Evolutionary conservation across 371 early-diverging fungal genomes (phyloP).

Genomic region (Mortierella polycephala): DNA sequence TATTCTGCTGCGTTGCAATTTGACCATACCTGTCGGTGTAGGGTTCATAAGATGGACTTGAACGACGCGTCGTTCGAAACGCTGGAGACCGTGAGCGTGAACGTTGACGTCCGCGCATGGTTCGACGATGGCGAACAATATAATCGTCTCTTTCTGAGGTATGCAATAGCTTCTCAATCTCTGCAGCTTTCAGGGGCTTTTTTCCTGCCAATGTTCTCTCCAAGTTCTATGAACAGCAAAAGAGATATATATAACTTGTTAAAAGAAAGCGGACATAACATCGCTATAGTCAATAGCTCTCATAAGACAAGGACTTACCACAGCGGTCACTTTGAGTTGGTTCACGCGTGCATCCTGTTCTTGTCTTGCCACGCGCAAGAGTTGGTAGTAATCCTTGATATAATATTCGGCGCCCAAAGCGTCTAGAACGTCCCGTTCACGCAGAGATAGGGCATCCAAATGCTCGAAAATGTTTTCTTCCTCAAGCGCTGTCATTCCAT

Average conservation of each 20-base stretch:
- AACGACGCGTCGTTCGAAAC: slow-evolving; percentile 12
- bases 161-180: slow-evolving; percentile 21
- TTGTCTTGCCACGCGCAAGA: slow-evolving; percentile 25
- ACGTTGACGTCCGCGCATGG: slow-evolving; percentile 13
- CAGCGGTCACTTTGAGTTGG: slow-evolving; percentile 45
- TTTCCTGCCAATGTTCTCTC: slow-evolving; percentile 41
- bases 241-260: not conserved
- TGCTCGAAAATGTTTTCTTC: slow-evolving; percentile 50
- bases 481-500: slow-evolving; percentile 25
- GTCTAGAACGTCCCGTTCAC: slow-evolving; percentile 33
- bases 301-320: slow-evolving; percentile 18
- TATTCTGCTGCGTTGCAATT: not conserved
- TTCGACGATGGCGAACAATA: not conserved
- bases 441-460: slow-evolving; percentile 23
- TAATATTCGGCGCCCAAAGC: slow-evolving; percentile 17
- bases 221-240: slow-evolving; percentile 20
- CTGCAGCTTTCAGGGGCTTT: slow-evolving; percentile 38
- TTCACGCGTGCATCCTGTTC: slow-evolving; percentile 33
- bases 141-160: not conserved
- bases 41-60: slow-evolving; percentile 45
- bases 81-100: slow-evolving; percentile 20
- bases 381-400: slow-evolving; percentile 33
- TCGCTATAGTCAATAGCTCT: too few species aligned
- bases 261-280: not conserved
- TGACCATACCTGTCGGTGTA: slow-evolving; percentile 17